Evolutionary conservation across 768 basidiomycete species (phyloP).

Genomic region (Strobilomyces echinocephalus): DNA sequence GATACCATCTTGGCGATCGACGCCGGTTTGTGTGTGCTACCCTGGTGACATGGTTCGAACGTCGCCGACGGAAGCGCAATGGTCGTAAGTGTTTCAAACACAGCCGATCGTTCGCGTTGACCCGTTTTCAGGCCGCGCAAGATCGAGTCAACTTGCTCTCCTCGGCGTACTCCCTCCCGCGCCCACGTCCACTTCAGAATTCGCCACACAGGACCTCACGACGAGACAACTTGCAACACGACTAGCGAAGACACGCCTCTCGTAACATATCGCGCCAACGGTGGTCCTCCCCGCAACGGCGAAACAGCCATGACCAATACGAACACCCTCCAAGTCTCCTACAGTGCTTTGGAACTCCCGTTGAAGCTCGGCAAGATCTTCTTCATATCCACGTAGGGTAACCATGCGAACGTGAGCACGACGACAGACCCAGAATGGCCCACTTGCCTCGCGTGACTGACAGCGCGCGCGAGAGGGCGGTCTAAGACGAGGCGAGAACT

Average conservation of each 20-base stretch:
- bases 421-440: conserved; percentile 39
- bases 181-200: conserved; percentile 23
- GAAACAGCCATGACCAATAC: conserved; percentile 41
- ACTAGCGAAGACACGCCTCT: conserved; percentile 25
- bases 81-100: conserved; percentile 17
- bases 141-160: conserved; percentile 36
- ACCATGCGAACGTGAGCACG: conserved; percentile 21
- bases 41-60: not conserved
- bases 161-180: conserved; percentile 31
- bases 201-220: conserved; percentile 34
- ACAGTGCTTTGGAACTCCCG: conserved; percentile 34
- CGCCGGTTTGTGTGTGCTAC: conserved; percentile 18
- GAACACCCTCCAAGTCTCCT: conserved; percentile 36
- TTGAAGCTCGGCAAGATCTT: conserved; percentile 46
- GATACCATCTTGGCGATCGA: conserved; percentile 52
- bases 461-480: conserved; percentile 31
- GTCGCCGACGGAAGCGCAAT: conserved; percentile 22
- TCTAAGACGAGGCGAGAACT: conserved; percentile 18
- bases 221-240: conserved; percentile 34
- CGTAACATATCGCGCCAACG: conserved; percentile 41
- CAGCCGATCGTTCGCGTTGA: not conserved
- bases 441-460: conserved; percentile 50
- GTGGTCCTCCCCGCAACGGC: conserved; percentile 39
- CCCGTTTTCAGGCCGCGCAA: conserved; percentile 20
- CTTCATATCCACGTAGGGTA: conserved; percentile 39